Base-by-base conservation (phyloP, 2,329 filamentous ascomycete genomes). In the Diaporthe sp. region DNA sequence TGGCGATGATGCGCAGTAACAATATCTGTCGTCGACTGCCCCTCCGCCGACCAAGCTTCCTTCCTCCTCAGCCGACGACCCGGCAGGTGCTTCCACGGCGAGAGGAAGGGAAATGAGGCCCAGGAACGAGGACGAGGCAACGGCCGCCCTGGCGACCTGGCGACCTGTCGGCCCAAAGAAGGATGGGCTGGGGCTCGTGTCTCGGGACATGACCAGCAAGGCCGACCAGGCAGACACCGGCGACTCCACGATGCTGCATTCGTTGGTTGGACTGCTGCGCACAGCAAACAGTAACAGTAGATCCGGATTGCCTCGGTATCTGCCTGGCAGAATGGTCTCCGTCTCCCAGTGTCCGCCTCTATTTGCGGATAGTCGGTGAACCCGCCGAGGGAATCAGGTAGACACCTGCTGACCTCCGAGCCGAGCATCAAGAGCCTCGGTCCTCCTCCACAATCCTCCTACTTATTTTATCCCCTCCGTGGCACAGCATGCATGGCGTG, bases 191-290 rank as follows among this genome's bases (percentile, higher is more conserved):
- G 63, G 47, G 44, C 63, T 66, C 63, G 44, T 51, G 44, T 37
- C 50, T n/a, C n/a, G n/a, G 44, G 47, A 22, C 59, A 12, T 22
- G 44, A 37, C 63, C 63, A 65, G 35, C 63, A 68, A 19, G 32
- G 15, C 63, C 32, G 63, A 39, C 30, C 47, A 68, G 63, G 63
- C 63, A 68, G 63, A 68, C 63, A 39, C 32, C 32, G 63, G 63
- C 63, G 15, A 53, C 63, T 39, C 63, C 63, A 68, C 47, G 63
- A 68, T 68, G 32, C 32, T 68, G 63, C 63, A 53, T 53, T 53
- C 47, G n/a, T n/a, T 50, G 7, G 32, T 32, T 65, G 42, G 59
- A 47, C 39, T 44, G 55, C 55, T 59, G 32, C 55, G 55, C 55
- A 58, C 55, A 37, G 10, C 35, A 58, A n/a, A 10, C 32, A 35